These are phyloP conservation scores for Lichtheimia ramosa DNA, from an alignment of 371 early-diverging fungal species.

Conservation along the genomic window DNA sequence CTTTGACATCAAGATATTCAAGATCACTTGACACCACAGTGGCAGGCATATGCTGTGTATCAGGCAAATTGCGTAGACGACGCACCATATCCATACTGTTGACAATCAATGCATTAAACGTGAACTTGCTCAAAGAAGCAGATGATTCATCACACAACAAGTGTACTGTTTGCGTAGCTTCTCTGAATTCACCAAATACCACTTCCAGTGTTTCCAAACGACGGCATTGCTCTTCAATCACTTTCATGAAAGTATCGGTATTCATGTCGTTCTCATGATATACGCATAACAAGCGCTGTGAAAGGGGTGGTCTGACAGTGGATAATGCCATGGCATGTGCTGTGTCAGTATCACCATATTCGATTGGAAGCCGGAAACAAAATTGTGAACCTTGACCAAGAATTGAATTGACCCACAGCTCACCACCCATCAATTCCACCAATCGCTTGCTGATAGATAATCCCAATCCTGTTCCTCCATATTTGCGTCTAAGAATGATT, in stretches of 20 bases:
- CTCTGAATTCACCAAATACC: not conserved
- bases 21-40: conserved; percentile 43
- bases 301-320: not conserved
- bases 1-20: conserved; percentile 49
- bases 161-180: not conserved
- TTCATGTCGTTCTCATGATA: no score
- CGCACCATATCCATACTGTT: conserved; percentile 6
- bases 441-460: conserved; percentile 78
- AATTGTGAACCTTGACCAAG: conserved; percentile 73
- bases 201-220: conserved; percentile 8
- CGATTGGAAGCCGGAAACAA: conserved; percentile 55
- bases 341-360: conserved; percentile 7
- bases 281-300: not conserved
- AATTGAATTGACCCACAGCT: conserved; percentile 71
- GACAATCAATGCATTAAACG: conserved; percentile 11
- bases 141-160: not conserved
- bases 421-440: conserved; percentile 77
- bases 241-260: conserved; percentile 38
- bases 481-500: conserved; percentile 11
- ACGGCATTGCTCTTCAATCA: conserved; percentile 40
- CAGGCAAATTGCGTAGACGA: conserved; percentile 31
- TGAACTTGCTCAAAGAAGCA: not conserved
- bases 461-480: conserved; percentile 71
- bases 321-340: no score
- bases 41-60: conserved; percentile 59